These are phyloP conservation scores for Xylaria sp. DNA, from an alignment of 2,329 filamentous ascomycete species.

Conservation along the genomic window DNA sequence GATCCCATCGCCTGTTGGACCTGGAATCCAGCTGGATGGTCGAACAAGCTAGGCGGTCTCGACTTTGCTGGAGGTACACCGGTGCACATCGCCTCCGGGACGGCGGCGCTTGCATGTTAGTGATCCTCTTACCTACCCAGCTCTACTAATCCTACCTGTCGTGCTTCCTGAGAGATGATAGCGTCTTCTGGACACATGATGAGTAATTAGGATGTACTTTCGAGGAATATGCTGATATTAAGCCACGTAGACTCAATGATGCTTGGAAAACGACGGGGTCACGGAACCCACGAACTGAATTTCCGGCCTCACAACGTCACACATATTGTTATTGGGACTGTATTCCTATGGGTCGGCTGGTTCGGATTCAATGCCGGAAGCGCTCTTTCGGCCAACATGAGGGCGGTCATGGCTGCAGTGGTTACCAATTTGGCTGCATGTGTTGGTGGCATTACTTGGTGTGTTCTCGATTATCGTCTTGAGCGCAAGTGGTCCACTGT, in stretches of 20 bases:
- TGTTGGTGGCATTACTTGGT: slow-evolving; percentile 89
- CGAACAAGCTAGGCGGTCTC: slow-evolving; percentile 79
- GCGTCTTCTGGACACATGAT: background rate
- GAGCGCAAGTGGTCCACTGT: slow-evolving; percentile 94
- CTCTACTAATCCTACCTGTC: background rate
- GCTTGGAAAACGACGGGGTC: slow-evolving; percentile 85
- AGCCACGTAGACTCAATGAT: slow-evolving; percentile 74
- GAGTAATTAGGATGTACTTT: background rate
- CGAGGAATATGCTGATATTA: slow-evolving; percentile 28
- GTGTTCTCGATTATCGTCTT: slow-evolving; percentile 85
- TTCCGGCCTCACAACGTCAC: slow-evolving; percentile 94
- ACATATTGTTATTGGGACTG: slow-evolving; percentile 89
- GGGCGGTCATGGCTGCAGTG: slow-evolving; percentile 85
- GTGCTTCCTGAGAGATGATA: background rate
- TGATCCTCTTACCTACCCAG: slow-evolving; percentile 12
- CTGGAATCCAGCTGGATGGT: slow-evolving; percentile 88
- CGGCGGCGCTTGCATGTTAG: slow-evolving; percentile 78
- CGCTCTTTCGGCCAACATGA: slow-evolving; percentile 81
- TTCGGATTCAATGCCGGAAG: slow-evolving; percentile 94
- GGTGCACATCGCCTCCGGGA: slow-evolving; percentile 86
- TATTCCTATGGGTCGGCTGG: slow-evolving; percentile 96
- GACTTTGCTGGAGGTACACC: slow-evolving; percentile 93
- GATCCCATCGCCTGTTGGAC: slow-evolving; percentile 96
- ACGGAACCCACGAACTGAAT: slow-evolving; percentile 88
- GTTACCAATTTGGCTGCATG: slow-evolving; percentile 88